These are phyloP conservation scores for Diplodia seriata DNA, from an alignment of 2,329 filamentous ascomycete species.

Conservation along the genomic window DNA sequence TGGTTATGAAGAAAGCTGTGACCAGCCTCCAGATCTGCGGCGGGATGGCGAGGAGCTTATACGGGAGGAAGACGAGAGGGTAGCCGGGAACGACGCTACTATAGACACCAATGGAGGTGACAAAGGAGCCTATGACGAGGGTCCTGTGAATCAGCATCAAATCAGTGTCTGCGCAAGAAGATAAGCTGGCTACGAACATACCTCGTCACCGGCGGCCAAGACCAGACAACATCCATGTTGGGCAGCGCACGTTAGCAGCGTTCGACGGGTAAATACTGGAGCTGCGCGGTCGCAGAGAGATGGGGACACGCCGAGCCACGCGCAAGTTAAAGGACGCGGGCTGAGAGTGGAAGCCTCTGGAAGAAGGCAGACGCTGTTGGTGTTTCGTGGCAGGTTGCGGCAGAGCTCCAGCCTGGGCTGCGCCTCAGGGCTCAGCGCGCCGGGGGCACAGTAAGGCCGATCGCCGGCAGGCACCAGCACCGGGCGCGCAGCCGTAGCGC, in stretches of 20 bases:
- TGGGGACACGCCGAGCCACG: conserved; percentile 25
- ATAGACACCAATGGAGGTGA: conserved; percentile 67
- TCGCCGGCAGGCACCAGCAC: conserved; percentile 9
- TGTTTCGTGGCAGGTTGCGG: conserved; percentile 24
- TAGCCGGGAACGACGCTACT: conserved; percentile 60
- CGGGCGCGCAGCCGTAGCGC: not conserved
- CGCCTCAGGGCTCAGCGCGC: not conserved
- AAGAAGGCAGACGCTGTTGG: conserved; percentile 16
- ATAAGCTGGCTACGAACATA: conserved; percentile 48
- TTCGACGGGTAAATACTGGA: not conserved
- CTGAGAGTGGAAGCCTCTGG: conserved; percentile 31
- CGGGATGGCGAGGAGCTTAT: conserved; percentile 62
- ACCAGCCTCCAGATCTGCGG: conserved; percentile 67
- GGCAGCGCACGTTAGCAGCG: conserved; percentile 32
- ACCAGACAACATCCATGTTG: conserved; percentile 68
- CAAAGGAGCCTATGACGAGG: conserved; percentile 68
- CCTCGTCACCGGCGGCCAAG: conserved; percentile 71
- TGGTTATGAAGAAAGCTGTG: conserved; percentile 66
- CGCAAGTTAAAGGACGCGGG: conserved; percentile 24
- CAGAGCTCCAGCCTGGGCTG: conserved; percentile 8
- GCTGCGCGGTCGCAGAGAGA: not conserved
- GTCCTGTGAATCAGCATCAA: conserved; percentile 59
- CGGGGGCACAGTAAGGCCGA: conserved; percentile 28
- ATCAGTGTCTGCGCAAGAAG: conserved; percentile 10
- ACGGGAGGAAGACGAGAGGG: conserved; percentile 63